phyloP scores from a whole-genome alignment of 345 rosid genomes.

The Corymbia maculata region DNA sequence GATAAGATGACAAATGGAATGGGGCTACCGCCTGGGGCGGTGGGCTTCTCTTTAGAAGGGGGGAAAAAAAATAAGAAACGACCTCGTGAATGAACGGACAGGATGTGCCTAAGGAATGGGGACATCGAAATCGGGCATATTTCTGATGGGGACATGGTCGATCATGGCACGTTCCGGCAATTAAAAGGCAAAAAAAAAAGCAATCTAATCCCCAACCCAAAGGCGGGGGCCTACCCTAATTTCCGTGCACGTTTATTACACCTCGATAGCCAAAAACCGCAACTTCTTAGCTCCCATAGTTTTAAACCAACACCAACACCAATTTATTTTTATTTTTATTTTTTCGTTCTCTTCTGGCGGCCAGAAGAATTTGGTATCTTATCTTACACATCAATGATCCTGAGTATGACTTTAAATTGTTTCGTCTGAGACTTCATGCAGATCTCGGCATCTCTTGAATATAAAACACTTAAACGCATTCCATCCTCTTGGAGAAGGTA shows the following conservation, averaged over 20 bases:
- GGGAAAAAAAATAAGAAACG: neutral
- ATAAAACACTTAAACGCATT: too few species aligned
- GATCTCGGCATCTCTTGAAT: too few species aligned
- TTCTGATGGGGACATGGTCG: neutral
- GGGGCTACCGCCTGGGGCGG: neutral
- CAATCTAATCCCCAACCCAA: neutral
- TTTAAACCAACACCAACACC: neutral
- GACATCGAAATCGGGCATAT: neutral
- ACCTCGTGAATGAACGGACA: neutral
- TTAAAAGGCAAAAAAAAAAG: neutral
- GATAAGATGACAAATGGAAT: neutral
- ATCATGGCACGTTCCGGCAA: neutral
- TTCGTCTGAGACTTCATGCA: too few species aligned
- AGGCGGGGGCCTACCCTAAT: neutral
- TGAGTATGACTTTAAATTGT: too few species aligned
- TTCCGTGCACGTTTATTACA: neutral
- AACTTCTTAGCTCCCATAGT: neutral
- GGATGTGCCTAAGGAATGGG: neutral
- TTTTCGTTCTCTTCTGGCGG: neutral
- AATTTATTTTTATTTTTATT: neutral
- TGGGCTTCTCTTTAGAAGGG: neutral
- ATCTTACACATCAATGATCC: neutral
- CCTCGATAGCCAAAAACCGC: neutral
- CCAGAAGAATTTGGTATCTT: neutral
- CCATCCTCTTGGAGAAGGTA: too few species aligned